Conservation (phyloP, 305 asterid species). For the Euphrasia arctica region DNA sequence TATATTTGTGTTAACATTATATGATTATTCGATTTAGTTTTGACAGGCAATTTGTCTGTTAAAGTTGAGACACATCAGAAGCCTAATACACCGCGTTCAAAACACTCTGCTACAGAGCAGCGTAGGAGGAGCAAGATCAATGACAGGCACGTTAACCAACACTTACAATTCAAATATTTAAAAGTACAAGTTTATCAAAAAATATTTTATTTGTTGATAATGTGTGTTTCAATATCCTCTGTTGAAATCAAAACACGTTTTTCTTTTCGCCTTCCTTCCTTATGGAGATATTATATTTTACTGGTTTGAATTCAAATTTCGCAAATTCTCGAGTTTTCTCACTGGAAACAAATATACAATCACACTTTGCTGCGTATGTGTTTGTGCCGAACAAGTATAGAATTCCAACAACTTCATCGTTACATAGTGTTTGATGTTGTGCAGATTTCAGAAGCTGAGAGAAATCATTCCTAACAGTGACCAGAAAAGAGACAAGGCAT, state of each 20-base stretch:
- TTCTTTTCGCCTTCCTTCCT: neutral
- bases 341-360: no score
- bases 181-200: neutral
- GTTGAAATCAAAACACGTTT: neutral
- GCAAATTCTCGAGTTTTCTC: no score
- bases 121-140: conserved; percentile 99
- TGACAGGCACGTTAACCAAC: conserved; percentile 67
- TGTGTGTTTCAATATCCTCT: conserved; percentile 1
- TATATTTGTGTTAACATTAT: conserved; percentile 4
- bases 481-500: conserved; percentile 98
- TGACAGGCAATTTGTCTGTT: conserved; percentile 55
- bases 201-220: conserved; percentile 8
- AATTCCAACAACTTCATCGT: conserved; percentile 12
- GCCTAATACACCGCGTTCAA: conserved; percentile 94
- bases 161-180: neutral
- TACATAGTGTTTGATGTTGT: conserved; percentile 19
- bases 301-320: neutral
- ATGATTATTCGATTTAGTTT: conserved; percentile 18
- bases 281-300: neutral
- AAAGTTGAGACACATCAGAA: conserved; percentile 79
- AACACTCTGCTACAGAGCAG: conserved; percentile 99
- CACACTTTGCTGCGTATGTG: no score
- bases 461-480: conserved; percentile 90
- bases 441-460: conserved; percentile 91
- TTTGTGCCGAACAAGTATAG: no score